Evolutionary conservation across 1,284 basidiomycete genomes (phyloP).

Genomic region (Takashimella tepidaria): DNA sequence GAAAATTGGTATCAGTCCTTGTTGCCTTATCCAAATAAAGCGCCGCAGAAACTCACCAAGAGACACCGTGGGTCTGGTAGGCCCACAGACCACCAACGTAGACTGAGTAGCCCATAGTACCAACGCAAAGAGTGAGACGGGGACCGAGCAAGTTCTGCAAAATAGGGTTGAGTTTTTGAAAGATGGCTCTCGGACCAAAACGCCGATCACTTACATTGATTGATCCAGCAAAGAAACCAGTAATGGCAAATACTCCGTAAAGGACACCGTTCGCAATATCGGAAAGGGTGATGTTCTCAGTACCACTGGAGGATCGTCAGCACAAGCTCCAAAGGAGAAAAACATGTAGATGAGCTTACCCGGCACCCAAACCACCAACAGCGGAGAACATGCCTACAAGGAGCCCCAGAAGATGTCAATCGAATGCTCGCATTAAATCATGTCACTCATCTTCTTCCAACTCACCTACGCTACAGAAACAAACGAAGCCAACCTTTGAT

Average conservation of each 20-base stretch:
- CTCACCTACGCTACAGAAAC: too few species aligned
- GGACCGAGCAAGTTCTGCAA: conserved; percentile 47
- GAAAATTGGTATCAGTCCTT: too few species aligned
- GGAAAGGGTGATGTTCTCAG: conserved; percentile 48
- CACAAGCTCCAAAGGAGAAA: not conserved
- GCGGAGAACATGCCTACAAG: conserved; percentile 55
- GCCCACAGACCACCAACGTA: conserved; percentile 33
- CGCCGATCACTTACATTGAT: conserved; percentile 49
- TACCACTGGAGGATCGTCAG: conserved; percentile 32
- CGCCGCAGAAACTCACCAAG: too few species aligned
- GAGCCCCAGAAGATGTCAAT: too few species aligned
- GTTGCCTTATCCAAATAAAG: too few species aligned
- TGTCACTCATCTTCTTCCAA: too few species aligned
- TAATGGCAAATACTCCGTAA: conserved; percentile 51
- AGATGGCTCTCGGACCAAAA: not conserved
- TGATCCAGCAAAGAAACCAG: conserved; percentile 53
- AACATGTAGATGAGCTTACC: too few species aligned
- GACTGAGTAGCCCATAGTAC: conserved; percentile 42
- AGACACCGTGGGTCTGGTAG: conserved; percentile 9
- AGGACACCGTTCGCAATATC: conserved; percentile 52
- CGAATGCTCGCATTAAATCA: too few species aligned
- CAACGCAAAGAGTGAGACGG: conserved; percentile 48
- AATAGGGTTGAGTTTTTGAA: not conserved
- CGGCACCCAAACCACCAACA: conserved; percentile 52
- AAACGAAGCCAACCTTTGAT: too few species aligned